phyloP scores from a whole-genome alignment of 768 basidiomycete species.

The Astraeus odoratus region DNA sequence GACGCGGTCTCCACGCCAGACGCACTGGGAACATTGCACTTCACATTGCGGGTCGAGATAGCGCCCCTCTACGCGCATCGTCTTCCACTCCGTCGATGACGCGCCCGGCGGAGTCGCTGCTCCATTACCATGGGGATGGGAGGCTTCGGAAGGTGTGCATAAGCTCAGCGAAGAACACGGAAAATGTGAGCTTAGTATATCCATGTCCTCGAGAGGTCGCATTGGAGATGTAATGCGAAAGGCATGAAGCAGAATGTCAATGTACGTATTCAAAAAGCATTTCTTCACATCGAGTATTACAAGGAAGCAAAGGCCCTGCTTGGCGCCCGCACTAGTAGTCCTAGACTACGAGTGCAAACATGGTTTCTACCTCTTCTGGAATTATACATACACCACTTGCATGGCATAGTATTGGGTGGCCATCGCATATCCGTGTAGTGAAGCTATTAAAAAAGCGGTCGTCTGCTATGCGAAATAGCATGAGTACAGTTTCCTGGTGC shows the following conservation, averaged over 20 bases:
- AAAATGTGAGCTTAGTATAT: constrained; percentile 40
- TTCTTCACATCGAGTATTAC: no score
- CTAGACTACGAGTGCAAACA: constrained; percentile 54
- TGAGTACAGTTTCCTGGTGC: no score
- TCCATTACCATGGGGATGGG: no score
- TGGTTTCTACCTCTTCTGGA: constrained; percentile 39
- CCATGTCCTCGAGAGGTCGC: constrained; percentile 35
- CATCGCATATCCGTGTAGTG: constrained; percentile 40
- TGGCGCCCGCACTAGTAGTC: constrained; percentile 43
- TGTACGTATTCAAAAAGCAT: background rate
- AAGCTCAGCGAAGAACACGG: constrained; percentile 41
- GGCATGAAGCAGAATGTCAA: background rate
- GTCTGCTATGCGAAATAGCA: constrained; percentile 22
- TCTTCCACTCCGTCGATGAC: no score
- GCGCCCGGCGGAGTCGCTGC: no score
- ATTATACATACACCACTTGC: constrained; percentile 34
- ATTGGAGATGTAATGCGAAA: constrained; percentile 33
- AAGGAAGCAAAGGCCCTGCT: background rate
- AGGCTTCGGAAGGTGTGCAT: constrained; percentile 33
- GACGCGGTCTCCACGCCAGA: constrained; percentile 9
- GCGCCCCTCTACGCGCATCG: no score
- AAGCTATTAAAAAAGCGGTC: constrained; percentile 51
- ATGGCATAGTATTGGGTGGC: constrained; percentile 41
- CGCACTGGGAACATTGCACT: background rate
- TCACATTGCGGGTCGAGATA: no score